Evolutionary conservation across 2,329 filamentous ascomycete species (phyloP).

Genomic region (Fusarium musae): DNA sequence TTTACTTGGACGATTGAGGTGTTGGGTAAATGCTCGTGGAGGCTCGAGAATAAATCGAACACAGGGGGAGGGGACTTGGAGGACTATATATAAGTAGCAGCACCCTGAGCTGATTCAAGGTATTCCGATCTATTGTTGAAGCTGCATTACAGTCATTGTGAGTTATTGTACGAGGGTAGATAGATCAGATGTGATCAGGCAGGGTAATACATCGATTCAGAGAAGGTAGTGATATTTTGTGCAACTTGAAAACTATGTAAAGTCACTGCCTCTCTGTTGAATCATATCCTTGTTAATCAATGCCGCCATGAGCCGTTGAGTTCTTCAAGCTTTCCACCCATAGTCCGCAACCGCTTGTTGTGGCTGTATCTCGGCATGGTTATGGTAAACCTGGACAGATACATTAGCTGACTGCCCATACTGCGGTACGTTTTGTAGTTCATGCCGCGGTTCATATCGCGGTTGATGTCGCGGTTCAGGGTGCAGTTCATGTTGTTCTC

Average conservation of each 20-base stretch:
- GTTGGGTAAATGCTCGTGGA: neutral
- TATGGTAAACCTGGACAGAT: neutral
- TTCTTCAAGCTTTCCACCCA: neutral
- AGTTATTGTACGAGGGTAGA: neutral
- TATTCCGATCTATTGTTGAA: neutral
- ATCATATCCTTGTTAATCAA: neutral
- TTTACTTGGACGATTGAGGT: neutral
- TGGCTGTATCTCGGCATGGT: neutral
- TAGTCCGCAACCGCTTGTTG: neutral
- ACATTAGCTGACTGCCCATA: neutral
- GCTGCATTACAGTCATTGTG: neutral
- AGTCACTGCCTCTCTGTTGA: neutral
- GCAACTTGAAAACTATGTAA: neutral
- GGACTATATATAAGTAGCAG: neutral
- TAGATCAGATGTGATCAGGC: neutral
- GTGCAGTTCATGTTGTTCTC: neutral
- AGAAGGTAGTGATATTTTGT: neutral
- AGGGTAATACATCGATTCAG: neutral
- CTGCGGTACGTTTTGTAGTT: neutral
- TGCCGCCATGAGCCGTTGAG: too few relatives aligned
- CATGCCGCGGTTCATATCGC: neutral
- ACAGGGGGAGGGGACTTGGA: neutral
- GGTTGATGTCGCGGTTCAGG: neutral
- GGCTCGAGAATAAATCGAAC: neutral
- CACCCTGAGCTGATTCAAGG: conserved; percentile 2